Base-by-base conservation (phyloP, 1,139 yeast species). In the Kluyveromyces sp. region DNA sequence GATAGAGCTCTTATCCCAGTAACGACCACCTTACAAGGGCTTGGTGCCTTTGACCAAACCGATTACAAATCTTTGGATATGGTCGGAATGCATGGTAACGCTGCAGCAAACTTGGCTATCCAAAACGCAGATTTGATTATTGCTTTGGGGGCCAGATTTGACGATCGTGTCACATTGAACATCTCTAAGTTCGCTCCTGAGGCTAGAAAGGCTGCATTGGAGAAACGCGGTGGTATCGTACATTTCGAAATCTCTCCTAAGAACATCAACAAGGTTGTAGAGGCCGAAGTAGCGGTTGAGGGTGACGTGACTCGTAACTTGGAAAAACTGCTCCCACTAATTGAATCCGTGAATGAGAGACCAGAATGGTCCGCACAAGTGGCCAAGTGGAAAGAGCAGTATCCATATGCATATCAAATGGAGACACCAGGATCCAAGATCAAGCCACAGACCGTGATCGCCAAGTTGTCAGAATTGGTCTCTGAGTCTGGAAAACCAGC, bases 21-120 rank as follows among this genome's bases (percentile, higher is more conserved):
- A 46, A 92, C 97, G 40, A 92, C 97, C 17, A 84, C 97, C 44
- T 66, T 92, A 49, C 97, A 89, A 68, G 97, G 86, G 44, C 75
- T 92, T 53, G 98, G 98, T 53, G 85, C 94, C 7, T 92, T 83
- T 60, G 96, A 92, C 67, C 97, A 92, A 70, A 78, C 76, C 50
- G 95, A 89, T 68, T 80, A 83, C 53, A 88, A 88, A 67, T 81
- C 96, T 26, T 70, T 92, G 53, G 96, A 89, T 66, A 86, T 92
- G 94, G 76, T 92, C 55, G 98, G 98, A 59, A 92, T 92, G 98
- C 98, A 92, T 67, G 98, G 98, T 53, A 76, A 81, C 49, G 96
- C 92, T 39, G 89, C 89, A 57, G 98, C 98, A 55, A 92, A 92
- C 72, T 66, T 85, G 57, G 94, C 97, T 39, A 83, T 92, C 57